Percentiles rank a stretch among this genome's conserved stretches.
Evolutionary conservation across 1,139 yeast species (phyloP).

Genomic region (Yamadazyma pseudoaaseri): DNA sequence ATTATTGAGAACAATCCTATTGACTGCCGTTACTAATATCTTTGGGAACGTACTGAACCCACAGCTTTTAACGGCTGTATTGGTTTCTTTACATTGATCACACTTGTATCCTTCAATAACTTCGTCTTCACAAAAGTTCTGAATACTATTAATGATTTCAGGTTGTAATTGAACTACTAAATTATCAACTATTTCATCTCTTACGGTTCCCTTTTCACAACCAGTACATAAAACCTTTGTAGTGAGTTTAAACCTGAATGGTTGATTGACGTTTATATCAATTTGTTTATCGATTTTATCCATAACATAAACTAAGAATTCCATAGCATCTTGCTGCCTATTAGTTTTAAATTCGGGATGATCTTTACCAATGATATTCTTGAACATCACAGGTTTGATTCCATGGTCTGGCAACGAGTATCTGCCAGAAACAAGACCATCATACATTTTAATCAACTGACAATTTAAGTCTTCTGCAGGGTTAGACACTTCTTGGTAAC

Average conservation of each 20-base stretch:
- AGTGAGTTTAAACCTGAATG: constrained; percentile 64
- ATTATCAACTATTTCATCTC: constrained; percentile 61
- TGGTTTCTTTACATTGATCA: constrained; percentile 50
- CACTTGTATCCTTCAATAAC: constrained; percentile 65
- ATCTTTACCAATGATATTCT: constrained; percentile 69
- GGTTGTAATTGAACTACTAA: constrained; percentile 60
- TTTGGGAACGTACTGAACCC: constrained; percentile 68
- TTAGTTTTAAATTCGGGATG: constrained; percentile 83
- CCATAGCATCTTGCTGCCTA: constrained; percentile 94
- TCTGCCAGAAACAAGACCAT: constrained; percentile 75
- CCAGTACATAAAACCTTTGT: constrained; percentile 61
- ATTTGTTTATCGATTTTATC: constrained; percentile 61
- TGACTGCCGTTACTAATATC: constrained; percentile 68
- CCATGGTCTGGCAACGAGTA: constrained; percentile 68
- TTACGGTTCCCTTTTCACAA: constrained; percentile 63
- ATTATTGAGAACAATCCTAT: constrained; percentile 77
- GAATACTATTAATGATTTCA: constrained; percentile 49
- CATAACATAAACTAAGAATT: constrained; percentile 69
- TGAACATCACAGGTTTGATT: constrained; percentile 73
- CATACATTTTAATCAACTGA: constrained; percentile 76
- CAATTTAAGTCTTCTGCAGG: constrained; percentile 66
- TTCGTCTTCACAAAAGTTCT: constrained; percentile 49
- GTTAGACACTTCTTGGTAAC: constrained; percentile 30
- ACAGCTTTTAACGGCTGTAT: constrained; percentile 44
- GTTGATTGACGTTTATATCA: constrained; percentile 42